Evolutionary conservation across 83 land plant species (phyloP).

Genomic region (Diphasiastrum complanatum): DNA sequence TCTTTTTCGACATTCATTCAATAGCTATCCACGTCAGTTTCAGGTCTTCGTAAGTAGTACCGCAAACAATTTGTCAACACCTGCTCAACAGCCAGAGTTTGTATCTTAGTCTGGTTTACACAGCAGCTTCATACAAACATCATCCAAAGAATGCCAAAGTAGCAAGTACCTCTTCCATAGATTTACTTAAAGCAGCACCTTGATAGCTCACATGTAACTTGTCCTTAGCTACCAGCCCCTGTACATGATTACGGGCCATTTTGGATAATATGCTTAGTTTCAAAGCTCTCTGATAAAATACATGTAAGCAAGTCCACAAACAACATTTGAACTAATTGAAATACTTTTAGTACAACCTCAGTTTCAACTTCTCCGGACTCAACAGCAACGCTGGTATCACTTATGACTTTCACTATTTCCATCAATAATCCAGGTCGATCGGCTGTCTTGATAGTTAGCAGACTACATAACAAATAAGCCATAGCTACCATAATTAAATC

Average conservation of each 20-base stretch:
- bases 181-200: slow-evolving; percentile 62
- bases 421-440: slow-evolving; percentile 89
- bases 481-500: no score
- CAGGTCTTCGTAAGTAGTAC: slow-evolving; percentile 83
- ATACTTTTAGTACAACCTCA: slow-evolving; percentile 65
- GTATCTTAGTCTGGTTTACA: no score
- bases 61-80: slow-evolving; percentile 73
- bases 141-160: slow-evolving; percentile 6
- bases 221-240: slow-evolving; percentile 96
- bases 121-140: no score
- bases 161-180: slow-evolving; percentile 68
- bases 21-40: slow-evolving; percentile 90
- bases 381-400: slow-evolving; percentile 67
- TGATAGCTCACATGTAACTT: slow-evolving; percentile 90
- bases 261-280: no score
- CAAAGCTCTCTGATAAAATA: no score
- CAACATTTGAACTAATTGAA: no score
- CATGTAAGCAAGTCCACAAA: no score
- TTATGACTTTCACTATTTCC: slow-evolving; percentile 69
- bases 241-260: no score
- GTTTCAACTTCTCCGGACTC: slow-evolving; percentile 98
- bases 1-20: no score
- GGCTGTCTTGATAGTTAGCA: slow-evolving; percentile 77
- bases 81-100: slow-evolving; percentile 36
- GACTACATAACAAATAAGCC: no score